Base-by-base conservation (phyloP, 345 rosid genomes). In the Isatis tinctoria region DNA sequence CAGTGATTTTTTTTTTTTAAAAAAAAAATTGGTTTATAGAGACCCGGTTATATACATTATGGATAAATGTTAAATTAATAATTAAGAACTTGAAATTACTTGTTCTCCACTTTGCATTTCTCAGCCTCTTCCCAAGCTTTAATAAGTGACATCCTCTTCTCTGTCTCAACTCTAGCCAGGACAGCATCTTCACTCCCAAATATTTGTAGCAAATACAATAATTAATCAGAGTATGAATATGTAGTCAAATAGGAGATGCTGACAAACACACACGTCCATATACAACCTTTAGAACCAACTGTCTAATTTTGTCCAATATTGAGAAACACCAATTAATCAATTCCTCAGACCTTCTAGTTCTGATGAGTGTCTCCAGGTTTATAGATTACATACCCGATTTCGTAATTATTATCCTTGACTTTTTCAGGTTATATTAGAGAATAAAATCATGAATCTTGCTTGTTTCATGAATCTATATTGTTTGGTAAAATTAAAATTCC, bases 101-200 rank as follows among this genome's bases (percentile, higher is more conserved):
- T 78, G 39, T 78, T 78, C 65, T 78, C 81, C 43, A 73, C 71
- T 73, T 78, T 78, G 78, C 74, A 67, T 53, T 24, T 78, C 54
- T 78, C 81, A 54, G 74, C 77, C 24, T 78, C 81, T 73, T 78
- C 81, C 81, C 81, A 78, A 33, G 81, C 81, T 73, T 37, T 78
- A 53, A 78, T 78, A 35, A 78, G 78, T 51, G 81, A 67, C 44
- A 78, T 67, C 71, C 75, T 67, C 37, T 78, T 78, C 60, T 78
- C 81, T 54, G 74, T 73, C 65, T 67, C 78, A 35, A 78, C 81
- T 78, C 77, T 73, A 67, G 81, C 78, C 47, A 78, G 61, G 6
- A 73, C 78, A 35, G 71, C 74, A 78, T 78, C 81, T 78, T 51
- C 69, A 66, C 65, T 62, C 75, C 79, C 70, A 69, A 18, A 40